Evolutionary conservation across 176 grass and related monocot genomes (phyloP).

Genomic region (Urochloa ruziziensis): DNA sequence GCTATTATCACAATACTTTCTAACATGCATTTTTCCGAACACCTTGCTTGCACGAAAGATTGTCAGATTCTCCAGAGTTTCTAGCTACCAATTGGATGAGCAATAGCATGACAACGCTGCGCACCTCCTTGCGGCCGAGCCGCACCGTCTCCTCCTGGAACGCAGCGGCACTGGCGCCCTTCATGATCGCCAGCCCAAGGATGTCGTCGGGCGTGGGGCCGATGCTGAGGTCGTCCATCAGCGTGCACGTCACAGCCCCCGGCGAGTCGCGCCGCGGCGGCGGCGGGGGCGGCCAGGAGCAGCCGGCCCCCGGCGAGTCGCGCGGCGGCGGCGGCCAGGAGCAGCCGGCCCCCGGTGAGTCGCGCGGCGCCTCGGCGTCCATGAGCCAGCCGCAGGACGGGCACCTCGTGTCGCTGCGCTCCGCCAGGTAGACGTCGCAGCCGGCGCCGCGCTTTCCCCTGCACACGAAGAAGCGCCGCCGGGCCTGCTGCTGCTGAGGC

Average conservation of each 20-base stretch:
- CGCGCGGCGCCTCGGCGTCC: background rate
- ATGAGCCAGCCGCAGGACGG: background rate
- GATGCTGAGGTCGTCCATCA: constrained; percentile 40
- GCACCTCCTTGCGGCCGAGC: background rate
- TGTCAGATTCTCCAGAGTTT: too few species aligned
- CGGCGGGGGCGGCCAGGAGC: too few species aligned
- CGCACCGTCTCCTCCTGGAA: background rate
- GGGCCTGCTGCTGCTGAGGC: background rate
- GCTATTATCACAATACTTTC: too few species aligned
- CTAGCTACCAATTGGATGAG: too few species aligned
- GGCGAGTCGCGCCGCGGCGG: too few species aligned
- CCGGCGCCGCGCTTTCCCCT: background rate
- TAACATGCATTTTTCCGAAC: too few species aligned
- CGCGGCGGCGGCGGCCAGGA: too few species aligned
- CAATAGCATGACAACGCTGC: too few species aligned
- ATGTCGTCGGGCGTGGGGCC: background rate
- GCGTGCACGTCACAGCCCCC: background rate
- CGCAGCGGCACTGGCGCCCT: too few species aligned
- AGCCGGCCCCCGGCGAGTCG: too few species aligned
- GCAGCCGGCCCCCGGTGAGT: background rate
- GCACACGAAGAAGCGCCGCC: background rate
- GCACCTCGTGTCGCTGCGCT: background rate
- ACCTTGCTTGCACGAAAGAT: background rate
- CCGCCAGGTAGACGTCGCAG: background rate
- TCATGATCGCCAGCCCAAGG: too few species aligned